phyloP scores from a whole-genome alignment of 139 green algal species.

The Dunaliella sp. region DNA sequence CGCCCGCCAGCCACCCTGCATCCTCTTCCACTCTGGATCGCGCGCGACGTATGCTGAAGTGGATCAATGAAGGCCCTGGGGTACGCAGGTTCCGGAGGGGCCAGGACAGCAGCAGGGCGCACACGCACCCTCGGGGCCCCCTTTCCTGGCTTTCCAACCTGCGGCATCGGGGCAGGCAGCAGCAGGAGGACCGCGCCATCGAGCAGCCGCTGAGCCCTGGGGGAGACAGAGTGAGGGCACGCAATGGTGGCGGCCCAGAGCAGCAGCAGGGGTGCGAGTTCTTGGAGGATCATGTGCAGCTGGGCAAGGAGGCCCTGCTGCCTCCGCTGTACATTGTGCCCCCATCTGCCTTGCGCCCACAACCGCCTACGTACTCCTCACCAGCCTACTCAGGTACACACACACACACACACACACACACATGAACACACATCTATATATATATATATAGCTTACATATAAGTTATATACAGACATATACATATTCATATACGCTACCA shows the following conservation, averaged over 20 bases:
- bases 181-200: neutral
- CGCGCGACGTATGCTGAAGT: neutral
- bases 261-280: neutral
- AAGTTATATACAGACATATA: no score
- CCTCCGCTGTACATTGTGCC: neutral
- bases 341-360: neutral
- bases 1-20: neutral
- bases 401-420: no score
- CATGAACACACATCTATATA: no score
- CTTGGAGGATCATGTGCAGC: neutral
- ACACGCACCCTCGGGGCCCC: neutral
- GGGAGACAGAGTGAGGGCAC: no score
- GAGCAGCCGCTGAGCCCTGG: no score
- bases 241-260: no score
- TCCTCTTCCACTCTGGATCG: neutral
- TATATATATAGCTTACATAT: no score
- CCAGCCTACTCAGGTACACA: conserved; percentile 7
- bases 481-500: no score
- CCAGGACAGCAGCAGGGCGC: no score
- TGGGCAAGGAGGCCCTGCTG: neutral
- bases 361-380: neutral
- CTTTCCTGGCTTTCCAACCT: neutral
- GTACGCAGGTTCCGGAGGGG: neutral
- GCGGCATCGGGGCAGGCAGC: neutral
- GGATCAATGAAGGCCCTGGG: neutral